These are phyloP conservation scores for Allium fistulosum DNA, from an alignment of 106 monocot genomes.

Conservation along the genomic window DNA sequence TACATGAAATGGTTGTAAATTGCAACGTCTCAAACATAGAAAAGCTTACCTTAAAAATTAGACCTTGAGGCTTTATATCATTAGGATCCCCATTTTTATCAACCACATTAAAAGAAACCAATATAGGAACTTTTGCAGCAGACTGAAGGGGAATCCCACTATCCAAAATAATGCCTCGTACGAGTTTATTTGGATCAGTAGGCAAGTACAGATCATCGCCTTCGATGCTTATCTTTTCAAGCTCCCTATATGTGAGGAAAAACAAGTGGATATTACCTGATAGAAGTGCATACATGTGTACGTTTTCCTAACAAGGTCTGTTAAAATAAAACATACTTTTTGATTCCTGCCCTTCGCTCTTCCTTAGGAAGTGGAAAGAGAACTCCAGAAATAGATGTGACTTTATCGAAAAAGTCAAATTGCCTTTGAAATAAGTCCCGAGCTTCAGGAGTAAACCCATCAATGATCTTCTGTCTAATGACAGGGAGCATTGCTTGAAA, in stretches of 20 bases:
- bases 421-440: slow-evolving; percentile 91
- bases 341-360: slow-evolving; percentile 86
- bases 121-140: slow-evolving; percentile 98
- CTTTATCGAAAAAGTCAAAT: slow-evolving; percentile 94
- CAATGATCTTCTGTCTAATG: slow-evolving; percentile 73
- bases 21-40: not conserved
- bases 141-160: slow-evolving; percentile 99
- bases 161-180: slow-evolving; percentile 79
- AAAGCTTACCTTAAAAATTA: slow-evolving; percentile 88
- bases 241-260: slow-evolving; percentile 45
- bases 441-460: slow-evolving; percentile 72
- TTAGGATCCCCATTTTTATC: slow-evolving; percentile 82
- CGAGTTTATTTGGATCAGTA: slow-evolving; percentile 89
- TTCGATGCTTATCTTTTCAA: slow-evolving; percentile 75
- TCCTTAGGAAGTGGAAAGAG: slow-evolving; percentile 93
- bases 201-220: slow-evolving; percentile 92
- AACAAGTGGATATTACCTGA: not conserved
- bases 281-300: not conserved
- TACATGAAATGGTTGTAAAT: too few relatives aligned
- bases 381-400: slow-evolving; percentile 97
- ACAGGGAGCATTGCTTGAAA: slow-evolving; percentile 73
- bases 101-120: slow-evolving; percentile 93
- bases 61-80: slow-evolving; percentile 80
- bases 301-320: not conserved
- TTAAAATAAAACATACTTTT: slow-evolving; percentile 33